These are phyloP conservation scores for Leccinum disarticulatum DNA, from an alignment of 768 basidiomycete genomes.

Conservation along the genomic window DNA sequence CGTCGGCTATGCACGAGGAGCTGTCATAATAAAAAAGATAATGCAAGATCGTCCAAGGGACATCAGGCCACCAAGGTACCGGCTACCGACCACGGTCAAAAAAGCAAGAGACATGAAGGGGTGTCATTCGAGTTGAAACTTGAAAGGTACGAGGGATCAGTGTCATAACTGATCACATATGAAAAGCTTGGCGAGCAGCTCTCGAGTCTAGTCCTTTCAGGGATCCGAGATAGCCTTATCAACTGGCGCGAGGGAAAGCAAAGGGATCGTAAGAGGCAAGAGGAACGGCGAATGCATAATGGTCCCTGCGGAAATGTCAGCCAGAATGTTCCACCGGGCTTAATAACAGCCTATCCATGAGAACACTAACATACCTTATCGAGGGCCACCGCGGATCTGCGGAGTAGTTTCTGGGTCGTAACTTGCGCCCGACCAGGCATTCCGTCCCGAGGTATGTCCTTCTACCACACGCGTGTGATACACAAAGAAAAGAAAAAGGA, in stretches of 20 bases:
- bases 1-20: constrained; percentile 10
- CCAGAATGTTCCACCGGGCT: constrained; percentile 20
- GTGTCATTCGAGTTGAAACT: constrained; percentile 15
- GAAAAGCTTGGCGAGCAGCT: constrained; percentile 18
- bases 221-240: constrained; percentile 32
- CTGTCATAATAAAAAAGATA: constrained; percentile 13
- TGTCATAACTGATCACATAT: constrained; percentile 19
- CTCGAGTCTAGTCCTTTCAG: constrained; percentile 28
- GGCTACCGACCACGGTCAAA: constrained; percentile 10
- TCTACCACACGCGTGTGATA: not conserved
- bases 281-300: constrained; percentile 24
- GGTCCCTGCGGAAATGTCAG: constrained; percentile 20
- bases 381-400: constrained; percentile 32
- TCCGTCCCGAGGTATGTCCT: constrained; percentile 16
- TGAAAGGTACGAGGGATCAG: constrained; percentile 24
- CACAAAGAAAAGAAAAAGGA: not conserved
- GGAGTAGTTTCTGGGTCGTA: constrained; percentile 7
- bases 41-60: constrained; percentile 10
- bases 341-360: constrained; percentile 21
- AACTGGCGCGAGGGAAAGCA: constrained; percentile 12
- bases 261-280: constrained; percentile 24
- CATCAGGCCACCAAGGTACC: constrained; percentile 24
- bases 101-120: constrained; percentile 1
- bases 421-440: constrained; percentile 3
- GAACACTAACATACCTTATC: constrained; percentile 26